Base-by-base conservation (phyloP, 2,329 filamentous ascomycete species). In the Claviceps paspali region DNA sequence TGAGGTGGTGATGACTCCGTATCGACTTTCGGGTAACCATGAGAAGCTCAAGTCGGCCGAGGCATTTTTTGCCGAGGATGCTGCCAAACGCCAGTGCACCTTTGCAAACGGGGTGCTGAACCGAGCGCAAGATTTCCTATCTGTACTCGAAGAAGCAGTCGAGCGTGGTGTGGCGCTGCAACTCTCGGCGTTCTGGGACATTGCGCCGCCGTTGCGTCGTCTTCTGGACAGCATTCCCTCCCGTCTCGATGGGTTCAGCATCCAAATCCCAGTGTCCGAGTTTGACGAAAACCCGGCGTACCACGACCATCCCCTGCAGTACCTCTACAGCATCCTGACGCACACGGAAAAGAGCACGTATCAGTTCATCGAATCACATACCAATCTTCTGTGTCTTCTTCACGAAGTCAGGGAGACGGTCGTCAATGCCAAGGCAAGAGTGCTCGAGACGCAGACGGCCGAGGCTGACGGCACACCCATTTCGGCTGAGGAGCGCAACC, bases 281-380 rank as follows among this genome's bases (percentile, higher is more conserved):
- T 81, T 79, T 46, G 76, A 79, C 3, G 91, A 96, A 62, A 96
- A 88, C 49, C 84, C 86, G 1, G 68, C 69, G 14, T 96, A 95
- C 54, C 69, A 73, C 45, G 64, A 74, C 1, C 83, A 85, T 51
- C 91, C 91, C 9, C 60, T 95, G 52, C 85, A 95, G 58, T 96
- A 98, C 54, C 69, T 98, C 0, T 91, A 86, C 56, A 81, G 77
- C 33, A 64, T 96, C 18, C 67, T 98, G 7, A 72, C 79, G 5
- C 88, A 96, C 50, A 81, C 86, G 0, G 84, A 92, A 55, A 93
- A 91, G 62, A 87, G 81, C 49, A 88, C 85, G 7, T 92, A 94
- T 52, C 91, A 96, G 56, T 96, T 94, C 59, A 95, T 96, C 50
- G 91, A 96, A 63, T 82, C 78, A 6, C 88, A 96, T 63, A 88